Evolutionary conservation across 352 stramenopile genomes (phyloP), one percentile per base, ranked within the genome.

Genomic region (Phytopythium mirpurense): DNA sequence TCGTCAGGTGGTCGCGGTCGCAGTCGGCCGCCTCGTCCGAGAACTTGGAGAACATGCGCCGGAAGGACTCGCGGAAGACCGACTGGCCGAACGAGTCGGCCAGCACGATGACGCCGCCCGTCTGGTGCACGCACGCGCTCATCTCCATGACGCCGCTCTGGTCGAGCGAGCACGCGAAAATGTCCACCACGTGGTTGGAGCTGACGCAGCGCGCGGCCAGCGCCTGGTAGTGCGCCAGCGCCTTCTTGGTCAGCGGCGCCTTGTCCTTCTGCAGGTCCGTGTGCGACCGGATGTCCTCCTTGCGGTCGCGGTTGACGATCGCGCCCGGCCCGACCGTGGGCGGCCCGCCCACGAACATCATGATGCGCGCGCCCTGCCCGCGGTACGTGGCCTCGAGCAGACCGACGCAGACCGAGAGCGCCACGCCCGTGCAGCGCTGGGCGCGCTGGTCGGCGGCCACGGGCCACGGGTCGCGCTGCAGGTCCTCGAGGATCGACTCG

Each of bases 131-230:
- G 55, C 97, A 97, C 27, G 86, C 78, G 48, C 93, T 92, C 96
- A 99, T 99, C 76, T 99, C 97, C 72, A 99, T 90, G 55, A 99
- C 90, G 60, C 97, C 97, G 57, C 86, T 90, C 68, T 98, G 91
- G 80, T 99, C 97, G 40, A 99, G 72, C 47, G 90, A 98, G 69
- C 97, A 99, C 3, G 97, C 97, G 74, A 99, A 99, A 37, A 99
- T 90, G 70, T 99, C 97, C 21, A 99, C 93, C 0, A 98, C 95
- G 70, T 99, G 96, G 63, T 83, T 97, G 48, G 84, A 93, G 18
- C 78, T 65, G 56, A 96, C 74, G 67, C 86, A 92, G n/a, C 94
- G 87, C 47, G 97, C 85, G 2, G 96, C 94, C 27, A 99, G 74
- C 24, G 86, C 84, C 51, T 96, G 82, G 76, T 99, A 99, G 72